Evolutionary conservation across 2,329 filamentous ascomycete species (phyloP), one percentile per base, ranked within the genome.

Genomic region (Graphilbum ipis-grandicollis): DNA sequence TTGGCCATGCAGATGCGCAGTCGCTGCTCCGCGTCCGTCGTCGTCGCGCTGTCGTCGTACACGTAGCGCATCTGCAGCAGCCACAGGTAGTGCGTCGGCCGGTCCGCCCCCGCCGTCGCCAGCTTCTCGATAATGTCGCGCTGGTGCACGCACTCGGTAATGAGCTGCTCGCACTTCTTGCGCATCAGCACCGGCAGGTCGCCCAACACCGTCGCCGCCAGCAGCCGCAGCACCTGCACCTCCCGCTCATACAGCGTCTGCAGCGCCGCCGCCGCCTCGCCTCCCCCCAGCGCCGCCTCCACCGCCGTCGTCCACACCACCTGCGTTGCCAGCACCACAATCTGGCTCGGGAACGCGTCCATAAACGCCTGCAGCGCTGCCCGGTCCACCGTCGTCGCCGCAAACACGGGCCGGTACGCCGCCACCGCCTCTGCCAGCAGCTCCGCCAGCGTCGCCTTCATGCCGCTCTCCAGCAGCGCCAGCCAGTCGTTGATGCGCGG

Each of bases 401-500:
- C 66, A 49, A 93, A 86, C 18, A 94, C 73, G 5, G 78, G 73
- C 6, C 75, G 74, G 49, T 93, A 98, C 38, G 80, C 74, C 26
- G 81, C 73, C 29, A 93, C 69, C 2, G 90, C 88, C 53, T 96
- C 86, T 3, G 77, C 76, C 22, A 98, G 68, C 21, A 93, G 66
- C 54, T 96, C 88, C 0, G 90, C 90, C 15, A 99, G 69, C 1
- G 90, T 93, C 25, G 75, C 68, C 56, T 94, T 94, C 86, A 98
- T 96, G 46, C 79, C 92, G 40, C 64, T 76, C 55, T 98, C 90
- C 23, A 99, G 63, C 5, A 92, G 75, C 22, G 82, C 80, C n/a
- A 99, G 68, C 90, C 90, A 99, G 56, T 98, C 90, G 50, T 99
- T 98, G 64, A 99, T 94, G 49, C 84, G 81, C 1, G 92, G 92